Percentiles rank a stretch among this genome's conserved stretches.
Evolutionary conservation across 768 basidiomycete species (phyloP).

Genomic region (Phlebiopsis flavidoalba): DNA sequence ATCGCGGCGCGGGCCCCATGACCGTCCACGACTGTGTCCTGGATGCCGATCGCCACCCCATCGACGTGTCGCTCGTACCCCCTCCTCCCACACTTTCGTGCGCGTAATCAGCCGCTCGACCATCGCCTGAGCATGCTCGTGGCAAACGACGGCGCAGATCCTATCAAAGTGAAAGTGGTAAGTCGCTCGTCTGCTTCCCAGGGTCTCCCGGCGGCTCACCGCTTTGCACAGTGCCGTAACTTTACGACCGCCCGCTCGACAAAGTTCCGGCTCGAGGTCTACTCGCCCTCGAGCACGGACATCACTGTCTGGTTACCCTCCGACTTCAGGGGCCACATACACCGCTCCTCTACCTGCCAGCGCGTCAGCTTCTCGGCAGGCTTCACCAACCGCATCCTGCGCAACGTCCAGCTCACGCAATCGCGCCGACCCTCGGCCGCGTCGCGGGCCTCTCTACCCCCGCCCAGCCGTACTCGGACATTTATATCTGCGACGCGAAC

Average conservation of each 20-base stretch:
- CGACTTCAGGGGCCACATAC: constrained; percentile 70
- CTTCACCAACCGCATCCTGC: constrained; percentile 61
- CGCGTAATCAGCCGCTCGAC: constrained; percentile 63
- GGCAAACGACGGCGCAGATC: constrained; percentile 40
- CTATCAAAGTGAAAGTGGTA: constrained; percentile 69
- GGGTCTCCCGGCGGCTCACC: background rate
- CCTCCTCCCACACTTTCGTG: constrained; percentile 77
- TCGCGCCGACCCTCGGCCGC: constrained; percentile 23
- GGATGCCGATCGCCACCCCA: constrained; percentile 39
- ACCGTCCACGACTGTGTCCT: constrained; percentile 57
- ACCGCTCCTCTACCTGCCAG: constrained; percentile 36
- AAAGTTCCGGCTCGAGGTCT: constrained; percentile 52
- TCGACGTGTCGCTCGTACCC: constrained; percentile 67
- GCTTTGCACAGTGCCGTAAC: constrained; percentile 20
- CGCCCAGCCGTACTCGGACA: constrained; percentile 18
- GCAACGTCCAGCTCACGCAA: constrained; percentile 26
- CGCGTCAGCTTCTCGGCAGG: constrained; percentile 54
- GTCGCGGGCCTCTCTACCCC: constrained; percentile 11
- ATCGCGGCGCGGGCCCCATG: constrained; percentile 44
- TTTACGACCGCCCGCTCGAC: constrained; percentile 26
- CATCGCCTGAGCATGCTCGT: constrained; percentile 72
- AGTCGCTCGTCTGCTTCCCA: constrained; percentile 41
- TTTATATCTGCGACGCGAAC: constrained; percentile 18
- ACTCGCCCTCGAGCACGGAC: constrained; percentile 51
- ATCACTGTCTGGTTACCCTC: constrained; percentile 76